Conservation (phyloP, 75 land plant genomes). For the Picea glauca region DNA sequence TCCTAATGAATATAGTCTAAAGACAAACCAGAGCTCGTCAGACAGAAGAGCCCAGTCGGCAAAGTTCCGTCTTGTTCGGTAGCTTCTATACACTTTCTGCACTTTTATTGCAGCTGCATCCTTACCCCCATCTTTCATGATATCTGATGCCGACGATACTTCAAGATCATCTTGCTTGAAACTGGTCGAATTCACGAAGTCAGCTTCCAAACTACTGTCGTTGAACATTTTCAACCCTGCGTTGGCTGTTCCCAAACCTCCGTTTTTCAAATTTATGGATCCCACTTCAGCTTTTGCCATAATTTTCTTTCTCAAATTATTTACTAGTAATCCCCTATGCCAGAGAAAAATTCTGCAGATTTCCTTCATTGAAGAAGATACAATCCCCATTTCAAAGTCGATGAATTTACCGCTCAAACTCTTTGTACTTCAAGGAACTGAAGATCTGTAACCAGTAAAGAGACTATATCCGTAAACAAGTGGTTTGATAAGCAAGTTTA, state of each 20-base stretch:
- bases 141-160: not conserved
- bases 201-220: not conserved
- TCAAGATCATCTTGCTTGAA: not conserved
- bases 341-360: not conserved
- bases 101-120: constrained; percentile 70
- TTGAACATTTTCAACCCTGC: not conserved
- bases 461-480: no score
- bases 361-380: not conserved
- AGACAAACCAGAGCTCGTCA: constrained; percentile 61
- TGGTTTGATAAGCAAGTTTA: not conserved
- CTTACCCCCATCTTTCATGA: not conserved
- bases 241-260: not conserved
- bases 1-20: not conserved
- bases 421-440: not conserved
- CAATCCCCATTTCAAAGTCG: not conserved
- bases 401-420: not conserved
- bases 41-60: constrained; percentile 90
- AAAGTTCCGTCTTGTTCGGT: constrained; percentile 73
- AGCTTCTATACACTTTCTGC: constrained; percentile 82
- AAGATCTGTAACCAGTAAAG: not conserved
- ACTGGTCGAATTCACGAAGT: not conserved
- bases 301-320: not conserved
- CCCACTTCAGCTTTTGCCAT: not conserved
- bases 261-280: not conserved
- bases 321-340: not conserved